Base-by-base conservation (phyloP, 129 eudicot genomes). In the Artemisia tridentata region DNA sequence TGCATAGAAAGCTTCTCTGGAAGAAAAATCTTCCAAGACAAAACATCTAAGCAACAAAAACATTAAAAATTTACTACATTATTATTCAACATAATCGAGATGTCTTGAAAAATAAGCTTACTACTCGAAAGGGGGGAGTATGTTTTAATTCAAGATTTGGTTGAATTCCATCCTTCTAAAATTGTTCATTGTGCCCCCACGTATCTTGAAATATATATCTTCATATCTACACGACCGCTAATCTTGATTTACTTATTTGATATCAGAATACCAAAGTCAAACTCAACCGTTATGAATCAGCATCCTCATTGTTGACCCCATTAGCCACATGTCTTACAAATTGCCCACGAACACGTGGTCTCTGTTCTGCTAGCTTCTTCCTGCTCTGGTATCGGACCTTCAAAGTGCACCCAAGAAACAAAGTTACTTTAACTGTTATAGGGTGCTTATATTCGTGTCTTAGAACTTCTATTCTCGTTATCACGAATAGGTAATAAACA, bases 281-380 rank as follows among this genome's bases (percentile, higher is more conserved):
- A 49, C 62, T 57, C 74, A 45, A 61, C 73, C 58, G 86, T 85
- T 68, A 88, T 65, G 81, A 80, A 78, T 88, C 81, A 67, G 84
- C 78, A 52, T 79, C 83, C 82, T 72, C 81, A 8, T 78, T 71
- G 54, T 78, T 78, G 52, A 71, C 79, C 75, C 88, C 84, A 49
- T 72, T 76, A 21, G 75, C 76, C 11, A 68, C 84, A 69, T 84
- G 96, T 52, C 84, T 79, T 18, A 84, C 92, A 66, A 89, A 89
- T 65, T 90, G 93, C 10, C 93, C 96, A 29, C 85, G 84, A 45
- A 90, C 79, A 38, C 93, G 93, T 57, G 96, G 96, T 69, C 96
- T 80, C 78, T 90, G 86, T 51, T 90, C 96, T 46, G 96, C 96
- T 67, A 86, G 80, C 72, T 47, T 80, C 80, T 86, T 82, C 76